Base-by-base conservation (phyloP, 2,329 filamentous ascomycete species). In the Sporothrix schenckii region DNA sequence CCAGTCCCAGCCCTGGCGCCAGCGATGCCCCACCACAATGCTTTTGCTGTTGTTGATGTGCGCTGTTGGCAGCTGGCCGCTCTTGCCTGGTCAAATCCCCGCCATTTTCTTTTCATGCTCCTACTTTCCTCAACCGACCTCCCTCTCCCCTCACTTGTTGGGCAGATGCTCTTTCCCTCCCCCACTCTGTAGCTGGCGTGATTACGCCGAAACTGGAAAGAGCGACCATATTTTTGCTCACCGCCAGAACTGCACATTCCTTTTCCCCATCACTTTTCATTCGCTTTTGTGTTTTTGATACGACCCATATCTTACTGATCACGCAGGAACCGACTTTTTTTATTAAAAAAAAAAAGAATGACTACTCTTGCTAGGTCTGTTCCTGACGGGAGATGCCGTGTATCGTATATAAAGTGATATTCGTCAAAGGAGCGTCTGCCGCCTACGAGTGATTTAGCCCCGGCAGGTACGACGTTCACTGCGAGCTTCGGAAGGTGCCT, bases 241-340 rank as follows among this genome's bases (percentile, higher is more conserved):
- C 65, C 65, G 52, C 65, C 50, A 67, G 65, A 67, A 67, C 30
- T 44, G 30, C 49, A 16, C 30, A 53, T 66, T n/a, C 24, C 44
- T 66, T 34, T 34, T 66, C 65, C 19, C 65, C 65, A 27, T 56
- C 19, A 13, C n/a, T 27, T 34, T 52, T 66, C 24, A 30, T 30
- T 39, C 11, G n/a, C 21, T 52, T 66, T 39, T 39, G 13, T 14
- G 11, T 13, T 39, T 34, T 56, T 58, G n/a, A 10, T 19, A 19
- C 39, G 39, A 63, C 58, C 58, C n/a, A 63, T 63, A 39, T 34
- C 56, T 13, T 47, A n/a, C 60, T 50, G 61, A 34, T 44, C 47
- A 30, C 24, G 61, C 61, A 65, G 44, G 27, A 34, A 50, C 44
- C 10, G n/a, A 44, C 4, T 24, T 41, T 41, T 61, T 16, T 44